A percentile compares a stretch with the other conserved stretches of the same genome.
phyloP scores from a whole-genome alignment of 345 rosid species.

The Brassica rapa region DNA sequence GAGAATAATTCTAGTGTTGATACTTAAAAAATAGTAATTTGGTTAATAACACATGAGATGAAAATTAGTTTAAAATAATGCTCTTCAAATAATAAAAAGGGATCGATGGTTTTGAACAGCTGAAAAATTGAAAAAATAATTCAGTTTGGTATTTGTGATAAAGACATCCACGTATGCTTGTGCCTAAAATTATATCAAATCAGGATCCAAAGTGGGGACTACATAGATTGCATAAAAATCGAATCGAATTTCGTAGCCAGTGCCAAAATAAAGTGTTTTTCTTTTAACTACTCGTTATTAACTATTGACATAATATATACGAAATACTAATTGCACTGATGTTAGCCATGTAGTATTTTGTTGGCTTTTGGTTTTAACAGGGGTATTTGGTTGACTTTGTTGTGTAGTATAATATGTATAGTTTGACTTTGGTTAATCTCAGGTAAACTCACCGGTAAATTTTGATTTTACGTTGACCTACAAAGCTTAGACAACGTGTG shows the following conservation, averaged over 20 bases:
- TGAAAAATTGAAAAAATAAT: neutral
- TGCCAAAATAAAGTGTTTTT: neutral
- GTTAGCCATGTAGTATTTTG: slow-evolving; percentile 11
- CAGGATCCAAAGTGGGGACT: slow-evolving; percentile 34
- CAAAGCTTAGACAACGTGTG: neutral
- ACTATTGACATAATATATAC: neutral
- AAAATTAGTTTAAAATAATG: no score
- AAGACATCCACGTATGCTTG: slow-evolving; percentile 28
- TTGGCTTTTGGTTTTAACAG: neutral
- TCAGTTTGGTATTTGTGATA: slow-evolving; percentile 32
- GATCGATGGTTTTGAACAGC: slow-evolving; percentile 6
- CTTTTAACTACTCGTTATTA: neutral
- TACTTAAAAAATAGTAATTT: no score
- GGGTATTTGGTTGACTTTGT: slow-evolving; percentile 9
- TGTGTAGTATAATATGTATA: neutral
- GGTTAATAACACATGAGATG: no score
- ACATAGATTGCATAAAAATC: slow-evolving; percentile 1
- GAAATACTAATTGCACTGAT: neutral
- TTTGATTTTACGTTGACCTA: slow-evolving; percentile 14
- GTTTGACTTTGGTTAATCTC: neutral
- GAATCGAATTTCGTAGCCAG: neutral
- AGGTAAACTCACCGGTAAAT: neutral
- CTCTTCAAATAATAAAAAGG: no score
- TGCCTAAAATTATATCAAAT: slow-evolving; percentile 28
- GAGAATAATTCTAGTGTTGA: no score